phyloP scores from a whole-genome alignment of 257 asterid species.

The Lantana camara region DNA sequence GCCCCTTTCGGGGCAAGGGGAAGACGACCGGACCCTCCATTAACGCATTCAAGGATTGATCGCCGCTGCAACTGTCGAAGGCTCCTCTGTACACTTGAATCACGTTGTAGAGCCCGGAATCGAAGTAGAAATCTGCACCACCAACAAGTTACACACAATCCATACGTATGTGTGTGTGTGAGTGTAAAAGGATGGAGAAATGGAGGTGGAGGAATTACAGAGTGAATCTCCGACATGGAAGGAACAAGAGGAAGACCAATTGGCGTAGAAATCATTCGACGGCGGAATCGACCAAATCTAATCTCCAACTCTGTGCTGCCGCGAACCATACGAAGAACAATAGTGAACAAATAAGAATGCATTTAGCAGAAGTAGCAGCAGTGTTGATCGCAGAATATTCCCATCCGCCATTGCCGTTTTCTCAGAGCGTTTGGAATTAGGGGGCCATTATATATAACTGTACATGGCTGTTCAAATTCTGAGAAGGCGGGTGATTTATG shows the following conservation, averaged over 20 bases:
- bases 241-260: conserved; percentile 63
- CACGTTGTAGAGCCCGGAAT: conserved; percentile 53
- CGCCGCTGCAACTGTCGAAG: conserved; percentile 46
- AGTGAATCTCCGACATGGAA: conserved; percentile 59
- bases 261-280: conserved; percentile 48
- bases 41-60: conserved; percentile 43
- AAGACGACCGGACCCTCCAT: conserved; percentile 51
- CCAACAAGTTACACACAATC: neutral
- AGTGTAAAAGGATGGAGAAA: no score
- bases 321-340: conserved; percentile 6
- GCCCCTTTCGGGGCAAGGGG: conserved; percentile 42
- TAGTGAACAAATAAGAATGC: neutral
- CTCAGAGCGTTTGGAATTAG: neutral
- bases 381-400: neutral
- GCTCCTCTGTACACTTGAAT: conserved; percentile 58
- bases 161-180: neutral
- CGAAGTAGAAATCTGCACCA: conserved; percentile 63
- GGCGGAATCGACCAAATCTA: conserved; percentile 73
- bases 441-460: conserved; percentile 16
- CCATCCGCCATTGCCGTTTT: conserved; percentile 20
- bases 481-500: no score
- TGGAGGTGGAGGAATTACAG: conserved; percentile 27
- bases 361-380: neutral
- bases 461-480: no score
- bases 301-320: conserved; percentile 57